Evolutionary conservation across 805 yeast genomes (phyloP).

Genomic region (Candida mattraensis): DNA sequence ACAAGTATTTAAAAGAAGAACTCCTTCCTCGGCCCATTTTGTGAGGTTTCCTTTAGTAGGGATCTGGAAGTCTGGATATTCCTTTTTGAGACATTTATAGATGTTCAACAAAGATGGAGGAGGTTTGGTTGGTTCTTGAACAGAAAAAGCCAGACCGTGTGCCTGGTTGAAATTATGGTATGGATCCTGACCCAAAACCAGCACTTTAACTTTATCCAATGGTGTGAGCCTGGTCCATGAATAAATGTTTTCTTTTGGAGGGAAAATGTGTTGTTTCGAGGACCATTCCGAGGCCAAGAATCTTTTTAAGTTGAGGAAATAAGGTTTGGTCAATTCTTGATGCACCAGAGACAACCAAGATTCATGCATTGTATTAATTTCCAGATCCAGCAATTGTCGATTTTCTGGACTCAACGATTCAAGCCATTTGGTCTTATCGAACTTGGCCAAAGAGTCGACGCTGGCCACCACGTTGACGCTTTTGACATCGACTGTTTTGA

Average conservation of each 20-base stretch:
- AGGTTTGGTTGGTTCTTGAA: slow-evolving; percentile 74
- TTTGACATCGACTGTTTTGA: slow-evolving; percentile 2
- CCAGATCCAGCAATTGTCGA: slow-evolving; percentile 55
- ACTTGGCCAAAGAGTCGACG: slow-evolving; percentile 20
- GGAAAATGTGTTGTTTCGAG: slow-evolving; percentile 58
- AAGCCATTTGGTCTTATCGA: slow-evolving; percentile 56
- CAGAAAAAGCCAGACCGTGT: slow-evolving; percentile 94
- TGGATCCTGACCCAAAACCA: slow-evolving; percentile 94
- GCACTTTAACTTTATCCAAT: slow-evolving; percentile 65
- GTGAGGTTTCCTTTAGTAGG: slow-evolving; percentile 70
- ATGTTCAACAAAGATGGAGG: slow-evolving; percentile 90
- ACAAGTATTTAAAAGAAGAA: slow-evolving; percentile 80
- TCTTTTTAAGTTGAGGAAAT: slow-evolving; percentile 69
- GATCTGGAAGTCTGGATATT: slow-evolving; percentile 66
- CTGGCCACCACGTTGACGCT: background rate
- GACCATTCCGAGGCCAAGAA: slow-evolving; percentile 52
- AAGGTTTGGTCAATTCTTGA: slow-evolving; percentile 77
- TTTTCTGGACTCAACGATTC: slow-evolving; percentile 47
- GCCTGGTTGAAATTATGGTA: slow-evolving; percentile 93
- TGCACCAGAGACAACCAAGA: slow-evolving; percentile 77
- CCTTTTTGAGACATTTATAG: slow-evolving; percentile 67
- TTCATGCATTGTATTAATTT: slow-evolving; percentile 66
- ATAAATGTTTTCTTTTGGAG: slow-evolving; percentile 74
- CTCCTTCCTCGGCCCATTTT: slow-evolving; percentile 87
- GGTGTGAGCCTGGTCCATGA: slow-evolving; percentile 93